Evolutionary conservation across 1,284 basidiomycete genomes (phyloP), one percentile per base, ranked within the genome.

Genomic region (Cutaneotrichosporon arboriforme): DNA sequence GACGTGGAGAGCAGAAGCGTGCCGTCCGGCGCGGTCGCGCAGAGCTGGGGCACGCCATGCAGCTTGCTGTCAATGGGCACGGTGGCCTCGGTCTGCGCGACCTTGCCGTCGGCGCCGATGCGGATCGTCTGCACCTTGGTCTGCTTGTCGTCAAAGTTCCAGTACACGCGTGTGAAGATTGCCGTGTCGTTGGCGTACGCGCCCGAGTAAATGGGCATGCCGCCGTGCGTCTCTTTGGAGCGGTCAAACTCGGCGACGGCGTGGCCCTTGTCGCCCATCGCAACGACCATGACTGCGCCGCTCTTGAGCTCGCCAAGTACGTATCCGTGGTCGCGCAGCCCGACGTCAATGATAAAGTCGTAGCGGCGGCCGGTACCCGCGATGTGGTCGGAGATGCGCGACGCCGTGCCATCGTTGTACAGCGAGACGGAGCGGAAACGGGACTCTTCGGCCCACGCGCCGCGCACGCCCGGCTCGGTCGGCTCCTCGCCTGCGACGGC

Each of bases 381-480:
- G 10, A 68, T 61, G 39, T 68, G 48, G 26, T 87, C 77, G n/a
- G 77, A 74, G 0, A 83, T 81, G 0, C 77, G 77, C 0, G 75
- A 65, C 5, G 86, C 72, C 3, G 39, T 49, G 1, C 68, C 71
- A 31, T 60, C 54, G 4, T 56, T 58, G 5, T 60, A 54, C 15
- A 72, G 37, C 4, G 54, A 45, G 2, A 61, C 56, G 3, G 54
- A 48, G 22, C 34, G 80, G 22, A 87, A 75, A 0, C 73, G 63
- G n/a, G 79, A 79, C 37, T 80, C 72, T 57, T 89, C 86, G 8
- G 86, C 71, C 89, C 89, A 91, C 2, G 81, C 77, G 4, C 84
- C 70, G 13, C 78, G 52, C 12, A 78, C 72, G 1, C 74, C 65
- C 14, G 51, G 50, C 8, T 46, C 54, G 3, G 41, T 35, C n/a